Evolutionary conservation across 805 yeast genomes (phyloP).

Genomic region (Torulaspora quercuum): DNA sequence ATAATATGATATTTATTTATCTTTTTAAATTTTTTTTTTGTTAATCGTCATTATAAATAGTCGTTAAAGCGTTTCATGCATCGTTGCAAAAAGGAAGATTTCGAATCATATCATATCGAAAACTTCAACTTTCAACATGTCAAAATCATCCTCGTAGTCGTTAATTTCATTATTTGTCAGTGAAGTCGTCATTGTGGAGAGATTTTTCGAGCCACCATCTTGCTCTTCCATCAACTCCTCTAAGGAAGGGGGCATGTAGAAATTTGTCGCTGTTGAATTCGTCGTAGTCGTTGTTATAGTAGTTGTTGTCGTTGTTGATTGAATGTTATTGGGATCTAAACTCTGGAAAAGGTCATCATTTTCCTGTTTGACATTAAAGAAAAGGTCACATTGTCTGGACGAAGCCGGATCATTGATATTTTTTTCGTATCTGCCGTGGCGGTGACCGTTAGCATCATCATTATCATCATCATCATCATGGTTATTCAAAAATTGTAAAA

Average conservation of each 20-base stretch:
- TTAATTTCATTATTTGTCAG: conserved; percentile 9
- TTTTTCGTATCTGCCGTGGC: neutral
- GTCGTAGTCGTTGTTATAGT: conserved; percentile 7
- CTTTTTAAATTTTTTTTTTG: neutral
- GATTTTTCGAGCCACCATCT: conserved; percentile 17
- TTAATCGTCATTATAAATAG: conserved; percentile 1
- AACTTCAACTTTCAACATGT: conserved; percentile 18
- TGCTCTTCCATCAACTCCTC: conserved; percentile 37
- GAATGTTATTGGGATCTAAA: conserved; percentile 6
- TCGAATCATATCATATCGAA: conserved; percentile 21
- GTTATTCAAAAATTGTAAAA: conserved; percentile 7
- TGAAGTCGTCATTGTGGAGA: conserved; percentile 5
- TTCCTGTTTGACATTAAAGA: conserved; percentile 9
- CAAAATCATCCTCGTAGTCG: conserved; percentile 20
- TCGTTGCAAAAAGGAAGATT: neutral
- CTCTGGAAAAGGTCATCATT: conserved; percentile 9
- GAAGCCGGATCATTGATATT: neutral
- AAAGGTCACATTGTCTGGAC: conserved; percentile 2
- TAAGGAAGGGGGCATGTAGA: conserved; percentile 32
- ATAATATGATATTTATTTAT: neutral
- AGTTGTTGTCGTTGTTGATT: conserved; percentile 4
- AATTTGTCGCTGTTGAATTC: conserved; percentile 4
- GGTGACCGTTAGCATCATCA: neutral
- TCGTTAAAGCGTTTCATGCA: conserved; percentile 10
- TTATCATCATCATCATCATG: conserved; percentile 4